These are phyloP conservation scores for Ceraceosorus bombacis DNA, from an alignment of 1,284 basidiomycete genomes.

Conservation along the genomic window DNA sequence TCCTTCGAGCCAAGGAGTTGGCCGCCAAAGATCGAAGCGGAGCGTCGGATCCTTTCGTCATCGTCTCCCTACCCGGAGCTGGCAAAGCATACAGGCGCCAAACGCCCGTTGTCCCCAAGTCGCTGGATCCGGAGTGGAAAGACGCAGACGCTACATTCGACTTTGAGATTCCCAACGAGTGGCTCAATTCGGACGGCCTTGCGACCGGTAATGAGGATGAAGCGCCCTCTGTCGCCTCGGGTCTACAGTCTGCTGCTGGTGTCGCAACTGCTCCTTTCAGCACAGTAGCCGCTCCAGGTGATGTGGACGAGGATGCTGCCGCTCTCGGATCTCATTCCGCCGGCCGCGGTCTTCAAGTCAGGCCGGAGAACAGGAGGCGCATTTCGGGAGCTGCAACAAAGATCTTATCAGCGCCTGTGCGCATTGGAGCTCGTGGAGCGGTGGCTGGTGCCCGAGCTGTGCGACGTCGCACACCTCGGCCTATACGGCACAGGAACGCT, in stretches of 20 bases:
- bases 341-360: too few species aligned
- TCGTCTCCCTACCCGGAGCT: slow-evolving; percentile 37
- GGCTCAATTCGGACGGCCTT: slow-evolving; percentile 54
- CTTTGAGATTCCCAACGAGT: slow-evolving; percentile 28
- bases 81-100: slow-evolving; percentile 54
- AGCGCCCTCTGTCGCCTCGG: too few species aligned
- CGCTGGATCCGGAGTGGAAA: slow-evolving; percentile 66
- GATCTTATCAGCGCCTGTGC: slow-evolving; percentile 31
- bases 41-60: slow-evolving; percentile 43
- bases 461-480: slow-evolving; percentile 25
- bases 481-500: slow-evolving; percentile 23
- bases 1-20: slow-evolving; percentile 51
- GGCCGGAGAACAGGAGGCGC: neutral
- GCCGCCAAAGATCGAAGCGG: slow-evolving; percentile 54
- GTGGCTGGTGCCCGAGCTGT: slow-evolving; percentile 33
- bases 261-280: slow-evolving; percentile 31
- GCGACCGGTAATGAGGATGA: slow-evolving; percentile 38
- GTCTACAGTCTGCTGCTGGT: too few species aligned
- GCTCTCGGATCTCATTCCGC: too few species aligned
- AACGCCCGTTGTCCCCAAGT: slow-evolving; percentile 72
- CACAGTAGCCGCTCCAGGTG: neutral
- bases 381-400: slow-evolving; percentile 24
- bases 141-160: slow-evolving; percentile 32
- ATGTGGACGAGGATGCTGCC: neutral
- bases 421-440: slow-evolving; percentile 16